Percentiles rank a stretch among this genome's conserved stretches.
These are phyloP conservation scores for Globisporangium nodosum DNA, from an alignment of 352 stramenopile genomes.

Conservation along the genomic window DNA sequence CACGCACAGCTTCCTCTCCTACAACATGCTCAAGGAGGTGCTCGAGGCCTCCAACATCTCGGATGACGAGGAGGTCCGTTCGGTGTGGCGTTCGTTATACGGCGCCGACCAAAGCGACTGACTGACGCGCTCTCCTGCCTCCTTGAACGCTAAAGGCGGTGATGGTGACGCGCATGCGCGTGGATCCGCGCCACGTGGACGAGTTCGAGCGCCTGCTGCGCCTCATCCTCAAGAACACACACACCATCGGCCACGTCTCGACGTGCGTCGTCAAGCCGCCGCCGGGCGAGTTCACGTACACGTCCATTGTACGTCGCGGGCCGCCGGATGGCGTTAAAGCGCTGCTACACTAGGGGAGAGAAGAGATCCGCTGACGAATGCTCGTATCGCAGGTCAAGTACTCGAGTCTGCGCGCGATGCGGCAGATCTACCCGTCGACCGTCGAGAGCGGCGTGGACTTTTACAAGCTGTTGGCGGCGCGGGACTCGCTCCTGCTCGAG, in stretches of 20 bases:
- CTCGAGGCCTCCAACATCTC: constrained; percentile 72
- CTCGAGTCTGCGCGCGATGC: constrained; percentile 62
- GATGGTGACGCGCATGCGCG: constrained; percentile 79
- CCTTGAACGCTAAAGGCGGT: constrained; percentile 31
- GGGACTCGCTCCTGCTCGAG: constrained; percentile 71
- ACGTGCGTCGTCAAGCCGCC: constrained; percentile 76
- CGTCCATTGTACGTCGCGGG: constrained; percentile 56
- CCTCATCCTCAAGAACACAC: constrained; percentile 77
- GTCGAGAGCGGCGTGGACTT: constrained; percentile 65
- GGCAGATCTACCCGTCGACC: constrained; percentile 65
- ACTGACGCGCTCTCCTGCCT: not conserved
- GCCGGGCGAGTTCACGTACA: constrained; percentile 73
- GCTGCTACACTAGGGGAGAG: not conserved
- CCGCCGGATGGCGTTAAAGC: not conserved
- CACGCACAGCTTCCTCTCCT: constrained; percentile 61
- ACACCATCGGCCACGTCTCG: constrained; percentile 74
- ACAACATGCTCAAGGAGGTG: constrained; percentile 72
- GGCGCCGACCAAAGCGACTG: not conserved
- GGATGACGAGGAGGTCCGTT: constrained; percentile 67
- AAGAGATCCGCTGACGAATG: not conserved
- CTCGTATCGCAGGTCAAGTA: constrained; percentile 60
- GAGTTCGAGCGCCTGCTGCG: constrained; percentile 76
- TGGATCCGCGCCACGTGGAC: constrained; percentile 64
- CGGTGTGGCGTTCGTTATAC: not conserved
- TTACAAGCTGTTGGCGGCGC: constrained; percentile 70